Evolutionary conservation across 192 early-diverging fungal species (phyloP).

Genomic region (Diversispora eburnea): DNA sequence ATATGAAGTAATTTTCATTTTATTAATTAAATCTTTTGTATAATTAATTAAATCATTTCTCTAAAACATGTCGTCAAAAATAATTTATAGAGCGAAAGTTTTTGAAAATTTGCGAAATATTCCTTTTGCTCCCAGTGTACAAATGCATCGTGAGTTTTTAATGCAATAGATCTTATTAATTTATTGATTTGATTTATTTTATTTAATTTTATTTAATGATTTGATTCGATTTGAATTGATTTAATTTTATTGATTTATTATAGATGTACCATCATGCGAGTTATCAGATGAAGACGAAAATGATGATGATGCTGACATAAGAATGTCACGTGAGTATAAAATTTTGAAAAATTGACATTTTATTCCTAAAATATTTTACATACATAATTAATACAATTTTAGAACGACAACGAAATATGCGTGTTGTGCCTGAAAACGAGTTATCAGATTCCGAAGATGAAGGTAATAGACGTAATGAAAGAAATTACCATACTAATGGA

Average conservation of each 20-base stretch:
- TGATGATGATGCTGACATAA: conserved; percentile 53
- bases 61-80: neutral
- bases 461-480: conserved; percentile 39
- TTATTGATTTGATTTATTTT: too few relatives aligned
- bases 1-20: conserved; percentile 59
- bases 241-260: conserved; percentile 1
- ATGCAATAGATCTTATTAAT: neutral
- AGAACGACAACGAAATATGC: conserved; percentile 62
- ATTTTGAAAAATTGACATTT: conserved; percentile 1
- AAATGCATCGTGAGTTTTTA: conserved; percentile 59
- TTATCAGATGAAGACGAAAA: conserved; percentile 64
- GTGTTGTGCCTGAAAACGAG: conserved; percentile 67
- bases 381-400: neutral
- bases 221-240: too few relatives aligned
- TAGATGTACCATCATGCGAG: conserved; percentile 58
- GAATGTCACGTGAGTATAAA: conserved; percentile 56
- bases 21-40: neutral
- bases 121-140: conserved; percentile 71
- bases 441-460: conserved; percentile 79
- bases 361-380: neutral
- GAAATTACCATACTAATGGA: conserved; percentile 6
- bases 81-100: conserved; percentile 42
- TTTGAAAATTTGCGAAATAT: conserved; percentile 67
- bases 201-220: too few relatives aligned
- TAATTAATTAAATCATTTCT: too few relatives aligned